Conservation (phyloP, 768 basidiomycete genomes). For the Boletus subparvulus region DNA sequence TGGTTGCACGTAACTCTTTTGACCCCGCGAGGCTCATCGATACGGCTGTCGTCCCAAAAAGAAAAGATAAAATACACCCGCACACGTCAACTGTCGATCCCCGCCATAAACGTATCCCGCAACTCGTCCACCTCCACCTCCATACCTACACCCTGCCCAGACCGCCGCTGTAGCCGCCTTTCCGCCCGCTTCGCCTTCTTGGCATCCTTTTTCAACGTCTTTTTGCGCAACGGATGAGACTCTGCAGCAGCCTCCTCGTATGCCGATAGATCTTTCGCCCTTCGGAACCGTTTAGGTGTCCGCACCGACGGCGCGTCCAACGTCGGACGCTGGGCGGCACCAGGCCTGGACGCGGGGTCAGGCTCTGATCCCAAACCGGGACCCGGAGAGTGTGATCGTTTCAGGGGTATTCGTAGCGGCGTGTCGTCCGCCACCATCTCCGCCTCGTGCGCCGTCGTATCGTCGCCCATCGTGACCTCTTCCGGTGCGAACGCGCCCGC, state of each 20-base stretch:
- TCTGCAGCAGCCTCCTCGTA: constrained; percentile 51
- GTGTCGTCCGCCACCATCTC: constrained; percentile 42
- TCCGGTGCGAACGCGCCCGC: constrained; percentile 64
- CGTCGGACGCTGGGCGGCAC: not conserved
- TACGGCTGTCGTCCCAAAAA: no score
- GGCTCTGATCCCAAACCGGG: not conserved
- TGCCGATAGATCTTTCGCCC: constrained; percentile 50
- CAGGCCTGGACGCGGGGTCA: not conserved
- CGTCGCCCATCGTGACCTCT: constrained; percentile 45
- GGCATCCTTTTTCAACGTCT: constrained; percentile 59
- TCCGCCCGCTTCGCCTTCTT: constrained; percentile 61
- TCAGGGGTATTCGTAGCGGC: constrained; percentile 32
- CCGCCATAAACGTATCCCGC: constrained; percentile 26
- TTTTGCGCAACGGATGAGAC: constrained; percentile 51
- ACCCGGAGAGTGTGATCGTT: constrained; percentile 20
- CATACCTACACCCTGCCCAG: not conserved
- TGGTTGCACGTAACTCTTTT: no score
- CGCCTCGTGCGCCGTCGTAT: constrained; percentile 34
- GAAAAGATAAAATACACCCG: not conserved
- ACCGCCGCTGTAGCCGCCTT: constrained; percentile 23
- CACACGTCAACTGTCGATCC: constrained; percentile 13
- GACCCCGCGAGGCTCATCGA: no score
- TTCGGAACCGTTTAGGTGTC: constrained; percentile 61
- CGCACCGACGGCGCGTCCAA: constrained; percentile 7
- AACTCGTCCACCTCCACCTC: constrained; percentile 33